These are phyloP conservation scores for Penicillium manginii DNA, from an alignment of 495 filamentous ascomycete species.

Conservation along the genomic window DNA sequence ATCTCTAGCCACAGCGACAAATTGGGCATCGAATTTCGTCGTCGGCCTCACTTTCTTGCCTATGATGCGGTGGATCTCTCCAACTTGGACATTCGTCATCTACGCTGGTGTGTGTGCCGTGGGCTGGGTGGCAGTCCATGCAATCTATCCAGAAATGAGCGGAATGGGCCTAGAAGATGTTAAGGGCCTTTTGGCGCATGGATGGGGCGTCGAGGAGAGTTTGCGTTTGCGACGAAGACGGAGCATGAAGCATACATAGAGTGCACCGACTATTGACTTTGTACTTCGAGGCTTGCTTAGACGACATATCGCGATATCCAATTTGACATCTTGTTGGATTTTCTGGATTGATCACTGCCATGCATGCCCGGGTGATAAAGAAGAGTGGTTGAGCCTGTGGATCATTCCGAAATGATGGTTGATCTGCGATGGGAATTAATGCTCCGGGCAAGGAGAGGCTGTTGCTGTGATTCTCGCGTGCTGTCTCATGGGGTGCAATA, in stretches of 20 bases:
- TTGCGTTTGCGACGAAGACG: constrained; percentile 18
- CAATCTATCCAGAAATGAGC: constrained; percentile 83
- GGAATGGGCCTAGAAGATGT: constrained; percentile 83
- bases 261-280: neutral
- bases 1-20: constrained; percentile 80
- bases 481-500: neutral
- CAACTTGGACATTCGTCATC: constrained; percentile 75
- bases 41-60: constrained; percentile 85
- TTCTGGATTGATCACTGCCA: neutral
- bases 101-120: constrained; percentile 71
- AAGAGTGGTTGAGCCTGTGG: neutral
- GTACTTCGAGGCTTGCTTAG: neutral
- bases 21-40: constrained; percentile 89
- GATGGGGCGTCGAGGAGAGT: constrained; percentile 62
- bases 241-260: constrained; percentile 3
- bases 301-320: neutral
- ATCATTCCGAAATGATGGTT: neutral
- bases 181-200: constrained; percentile 69
- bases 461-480: neutral
- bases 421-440: neutral
- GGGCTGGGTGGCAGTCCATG: constrained; percentile 69
- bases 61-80: constrained; percentile 77
- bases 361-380: neutral
- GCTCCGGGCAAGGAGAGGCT: neutral
- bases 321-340: neutral